Conservation (phyloP, 2,329 filamentous ascomycete species). For the Hymenoscyphus scutula region DNA sequence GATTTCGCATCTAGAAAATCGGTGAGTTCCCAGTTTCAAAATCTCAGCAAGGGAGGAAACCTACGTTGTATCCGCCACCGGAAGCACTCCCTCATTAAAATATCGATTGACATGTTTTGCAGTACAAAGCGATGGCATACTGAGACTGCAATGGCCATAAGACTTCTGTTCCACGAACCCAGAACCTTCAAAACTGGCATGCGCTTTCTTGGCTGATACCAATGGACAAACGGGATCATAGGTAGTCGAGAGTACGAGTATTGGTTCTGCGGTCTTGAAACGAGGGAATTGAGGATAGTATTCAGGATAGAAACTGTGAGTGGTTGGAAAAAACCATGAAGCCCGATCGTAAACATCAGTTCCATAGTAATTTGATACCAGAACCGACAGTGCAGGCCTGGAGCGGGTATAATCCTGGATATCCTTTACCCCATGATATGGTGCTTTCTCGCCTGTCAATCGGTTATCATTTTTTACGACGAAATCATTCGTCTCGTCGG, state of each 20-base stretch:
- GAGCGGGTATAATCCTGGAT: conserved; percentile 16
- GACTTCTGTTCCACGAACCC: conserved; percentile 29
- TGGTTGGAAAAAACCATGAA: conserved; percentile 20
- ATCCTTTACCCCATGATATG: conserved; percentile 18
- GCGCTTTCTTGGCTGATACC: conserved; percentile 24
- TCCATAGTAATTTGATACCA: conserved; percentile 16
- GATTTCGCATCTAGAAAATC: conserved; percentile 16
- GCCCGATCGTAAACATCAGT: conserved; percentile 17
- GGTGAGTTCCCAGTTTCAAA: conserved; percentile 5
- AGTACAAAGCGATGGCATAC: conserved; percentile 26
- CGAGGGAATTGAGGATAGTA: conserved; percentile 21
- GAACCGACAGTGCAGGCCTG: background rate
- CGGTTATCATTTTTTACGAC: conserved; percentile 19
- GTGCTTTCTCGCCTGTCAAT: conserved; percentile 15
- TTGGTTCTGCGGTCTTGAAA: conserved; percentile 26
- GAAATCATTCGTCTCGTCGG: conserved; percentile 21
- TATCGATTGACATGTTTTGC: conserved; percentile 26
- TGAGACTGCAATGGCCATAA: conserved; percentile 29
- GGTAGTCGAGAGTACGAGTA: conserved; percentile 29
- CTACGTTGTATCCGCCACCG: conserved; percentile 8
- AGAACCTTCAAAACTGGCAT: conserved; percentile 28
- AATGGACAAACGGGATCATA: conserved; percentile 30
- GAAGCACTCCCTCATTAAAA: conserved; percentile 27
- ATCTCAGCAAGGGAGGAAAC: background rate
- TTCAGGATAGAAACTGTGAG: conserved; percentile 19